Evolutionary conservation across 2,329 filamentous ascomycete genomes (phyloP), one percentile per base, ranked within the genome.

Genomic region (Myriosclerotinia curreyana): DNA sequence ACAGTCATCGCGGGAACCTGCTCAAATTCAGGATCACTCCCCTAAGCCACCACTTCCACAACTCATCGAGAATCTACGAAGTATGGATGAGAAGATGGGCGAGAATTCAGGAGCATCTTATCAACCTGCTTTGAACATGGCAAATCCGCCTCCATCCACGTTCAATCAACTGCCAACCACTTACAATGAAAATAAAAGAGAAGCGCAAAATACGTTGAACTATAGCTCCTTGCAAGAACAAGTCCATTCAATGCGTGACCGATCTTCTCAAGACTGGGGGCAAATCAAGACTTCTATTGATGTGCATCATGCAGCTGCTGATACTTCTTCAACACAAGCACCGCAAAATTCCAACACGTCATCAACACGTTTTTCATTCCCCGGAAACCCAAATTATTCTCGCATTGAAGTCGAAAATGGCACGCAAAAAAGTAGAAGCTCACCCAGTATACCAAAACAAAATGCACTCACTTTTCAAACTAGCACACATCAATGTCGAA

Each of bases 21-120:
- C 12, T 7, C n/a, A 20, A 48, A 31, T 20, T 31, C 31, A 5
- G 9, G 31, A 38, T 2, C n/a, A 34, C 9, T 58, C 42, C 14
- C 55, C 55, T 11, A 48, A 25, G 28, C 55, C 55, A 14, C 55
- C 55, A 3, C 42, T 48, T 48, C 55, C 42, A 20, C 28, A 58
- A 20, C 55, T 58, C 31, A 58, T 58, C 28, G 36, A 22, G 17
- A 42, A 58, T 48, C 31, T 58, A 34, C 31, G 55, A 48, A 48
- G 34, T 17, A 48, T 48, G 55, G 55, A 58, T 46, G 42, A 48
- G 9, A 48, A 58, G 14, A 58, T 58, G 28, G 55, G 42, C 9
- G 22, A 34, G 28, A 36, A 58, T 25, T 48, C 55, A 7, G 31
- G 31, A 36, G 20, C 42, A 17, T 48, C 55, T 36, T 34, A 36